Percentiles rank a stretch among this genome's conserved stretches.
phyloP scores from a whole-genome alignment of 2,329 filamentous ascomycete species.

The Rhinocladiella mackenziei region DNA sequence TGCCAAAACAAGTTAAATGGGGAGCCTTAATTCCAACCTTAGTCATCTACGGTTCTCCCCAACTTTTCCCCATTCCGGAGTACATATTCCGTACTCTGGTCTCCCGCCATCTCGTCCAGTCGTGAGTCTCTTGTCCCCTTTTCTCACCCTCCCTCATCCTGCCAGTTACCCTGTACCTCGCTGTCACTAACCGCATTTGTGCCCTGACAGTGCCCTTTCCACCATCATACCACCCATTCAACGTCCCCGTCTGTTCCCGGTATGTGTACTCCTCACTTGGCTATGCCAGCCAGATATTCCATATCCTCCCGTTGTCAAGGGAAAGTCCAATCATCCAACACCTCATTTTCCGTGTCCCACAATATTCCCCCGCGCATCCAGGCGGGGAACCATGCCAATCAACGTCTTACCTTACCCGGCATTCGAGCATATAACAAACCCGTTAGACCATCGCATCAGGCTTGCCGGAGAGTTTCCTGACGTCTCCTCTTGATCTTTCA shows the following conservation, averaged over 20 bases:
- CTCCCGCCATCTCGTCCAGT: too few species aligned
- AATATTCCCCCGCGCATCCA: constrained; percentile 10
- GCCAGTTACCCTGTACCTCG: too few species aligned
- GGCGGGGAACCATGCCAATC: constrained; percentile 17
- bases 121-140: neutral
- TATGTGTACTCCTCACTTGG: constrained; percentile 18
- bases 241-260: neutral
- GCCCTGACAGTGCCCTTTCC: neutral
- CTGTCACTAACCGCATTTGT: constrained; percentile 7
- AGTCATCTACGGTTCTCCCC: neutral
- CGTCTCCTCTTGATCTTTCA: too few species aligned
- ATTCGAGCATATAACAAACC: constrained; percentile 4
- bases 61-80: too few species aligned
- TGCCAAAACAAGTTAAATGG: neutral
- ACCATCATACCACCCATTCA: constrained; percentile 5
- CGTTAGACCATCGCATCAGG: neutral
- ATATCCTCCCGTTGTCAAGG: constrained; percentile 2
- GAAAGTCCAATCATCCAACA: constrained; percentile 7
- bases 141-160: neutral
- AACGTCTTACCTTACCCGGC: constrained; percentile 2
- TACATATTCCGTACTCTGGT: too few species aligned
- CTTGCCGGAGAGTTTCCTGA: too few species aligned
- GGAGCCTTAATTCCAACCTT: neutral
- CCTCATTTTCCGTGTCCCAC: constrained; percentile 4
- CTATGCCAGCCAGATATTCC: neutral